Evolutionary conservation across 2,329 filamentous ascomycete species (phyloP).

Genomic region (Blumeriella jaapii): DNA sequence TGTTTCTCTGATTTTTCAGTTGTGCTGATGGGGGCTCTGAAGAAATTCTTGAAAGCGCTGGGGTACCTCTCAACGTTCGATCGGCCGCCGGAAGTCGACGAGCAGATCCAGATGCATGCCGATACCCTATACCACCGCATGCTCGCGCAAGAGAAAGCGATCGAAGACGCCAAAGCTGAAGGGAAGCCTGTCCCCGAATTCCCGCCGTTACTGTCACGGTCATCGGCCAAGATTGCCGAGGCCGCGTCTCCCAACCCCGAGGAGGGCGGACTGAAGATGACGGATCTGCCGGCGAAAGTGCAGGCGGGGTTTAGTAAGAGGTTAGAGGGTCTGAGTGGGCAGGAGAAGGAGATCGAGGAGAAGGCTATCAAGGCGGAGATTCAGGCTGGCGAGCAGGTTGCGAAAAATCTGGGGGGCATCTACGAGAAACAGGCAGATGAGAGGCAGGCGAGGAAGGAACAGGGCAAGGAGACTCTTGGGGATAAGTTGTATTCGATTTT

Average conservation of each 20-base stretch:
- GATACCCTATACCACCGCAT: conserved; percentile 83
- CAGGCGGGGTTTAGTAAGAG: conserved; percentile 41
- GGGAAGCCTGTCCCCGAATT: conserved; percentile 48
- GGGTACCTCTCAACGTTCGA: conserved; percentile 68
- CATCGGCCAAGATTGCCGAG: conserved; percentile 1
- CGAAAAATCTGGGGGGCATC: conserved; percentile 41
- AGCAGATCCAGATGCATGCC: conserved; percentile 91
- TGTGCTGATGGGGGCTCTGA: too few species aligned
- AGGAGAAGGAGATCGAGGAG: conserved; percentile 51
- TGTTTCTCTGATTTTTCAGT: too few species aligned
- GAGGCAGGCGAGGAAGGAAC: conserved; percentile 42
- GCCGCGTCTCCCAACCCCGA: conserved; percentile 13
- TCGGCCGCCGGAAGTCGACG: conserved; percentile 57
- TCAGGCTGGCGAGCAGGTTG: conserved; percentile 47
- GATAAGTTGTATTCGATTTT: conserved; percentile 30
- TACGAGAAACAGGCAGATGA: conserved; percentile 44
- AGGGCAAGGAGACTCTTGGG: conserved; percentile 35
- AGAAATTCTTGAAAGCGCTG: conserved; percentile 82
- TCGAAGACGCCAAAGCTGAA: conserved; percentile 56
- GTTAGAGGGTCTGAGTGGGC: conserved; percentile 44
- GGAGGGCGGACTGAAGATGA: conserved; percentile 13
- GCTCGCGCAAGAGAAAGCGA: conserved; percentile 65
- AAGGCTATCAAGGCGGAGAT: conserved; percentile 52
- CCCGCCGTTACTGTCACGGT: conserved; percentile 37
- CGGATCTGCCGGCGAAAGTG: conserved; percentile 35